Conservation (phyloP, 768 basidiomycete species). For the Xerocomellus amylosporus region DNA sequence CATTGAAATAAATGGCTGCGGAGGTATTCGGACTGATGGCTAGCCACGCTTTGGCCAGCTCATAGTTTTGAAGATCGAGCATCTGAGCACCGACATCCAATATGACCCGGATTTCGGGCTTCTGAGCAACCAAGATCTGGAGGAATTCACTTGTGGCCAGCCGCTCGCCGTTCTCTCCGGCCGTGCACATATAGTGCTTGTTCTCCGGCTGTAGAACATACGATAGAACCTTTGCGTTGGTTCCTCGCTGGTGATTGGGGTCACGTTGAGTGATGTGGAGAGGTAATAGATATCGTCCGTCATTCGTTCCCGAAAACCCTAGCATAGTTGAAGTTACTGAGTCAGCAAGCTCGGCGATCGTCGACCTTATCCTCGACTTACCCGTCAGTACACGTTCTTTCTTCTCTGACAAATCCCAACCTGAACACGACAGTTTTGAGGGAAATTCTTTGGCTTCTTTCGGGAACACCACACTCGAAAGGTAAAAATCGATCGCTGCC, state of each 20-base stretch:
- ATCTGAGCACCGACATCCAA: constrained; percentile 59
- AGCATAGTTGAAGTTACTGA: neutral
- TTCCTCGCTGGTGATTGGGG: constrained; percentile 31
- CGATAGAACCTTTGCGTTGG: constrained; percentile 42
- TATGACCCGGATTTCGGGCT: constrained; percentile 43
- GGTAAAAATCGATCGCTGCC: constrained; percentile 36
- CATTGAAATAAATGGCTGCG: constrained; percentile 34
- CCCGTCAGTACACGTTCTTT: constrained; percentile 12
- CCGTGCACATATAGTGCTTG: constrained; percentile 16
- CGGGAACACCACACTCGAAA: constrained; percentile 38
- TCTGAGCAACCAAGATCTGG: constrained; percentile 31
- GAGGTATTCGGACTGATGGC: constrained; percentile 6
- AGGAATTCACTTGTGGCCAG: constrained; percentile 22
- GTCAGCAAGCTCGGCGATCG: neutral
- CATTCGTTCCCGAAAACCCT: constrained; percentile 42
- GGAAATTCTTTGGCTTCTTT: constrained; percentile 37
- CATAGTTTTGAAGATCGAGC: constrained; percentile 45
- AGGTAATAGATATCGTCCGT: constrained; percentile 38
- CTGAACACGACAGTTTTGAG: constrained; percentile 32
- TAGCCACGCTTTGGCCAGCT: constrained; percentile 44
- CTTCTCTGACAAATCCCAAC: constrained; percentile 38
- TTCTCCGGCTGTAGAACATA: constrained; percentile 30
- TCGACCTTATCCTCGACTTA: neutral
- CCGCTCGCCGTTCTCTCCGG: constrained; percentile 12
- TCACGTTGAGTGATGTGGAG: constrained; percentile 33